phyloP scores from a whole-genome alignment of 192 early-diverging fungal genomes.

The Phycomyces blakesleeanus region DNA sequence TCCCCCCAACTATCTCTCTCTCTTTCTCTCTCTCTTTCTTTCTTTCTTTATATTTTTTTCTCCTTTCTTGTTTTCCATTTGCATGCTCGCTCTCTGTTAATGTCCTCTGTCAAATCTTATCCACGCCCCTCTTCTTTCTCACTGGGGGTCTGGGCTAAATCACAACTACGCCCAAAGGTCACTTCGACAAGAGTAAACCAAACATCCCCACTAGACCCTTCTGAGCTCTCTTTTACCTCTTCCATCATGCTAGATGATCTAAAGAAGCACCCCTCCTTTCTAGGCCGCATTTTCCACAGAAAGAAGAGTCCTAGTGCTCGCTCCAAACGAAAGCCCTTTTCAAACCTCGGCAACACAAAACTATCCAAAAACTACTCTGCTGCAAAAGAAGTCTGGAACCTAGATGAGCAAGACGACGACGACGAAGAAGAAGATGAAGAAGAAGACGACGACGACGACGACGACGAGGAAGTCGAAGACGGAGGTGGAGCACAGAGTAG shows the following conservation, averaged over 20 bases:
- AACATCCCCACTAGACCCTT: background rate
- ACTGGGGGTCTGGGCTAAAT: background rate
- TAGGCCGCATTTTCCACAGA: background rate
- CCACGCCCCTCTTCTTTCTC: background rate
- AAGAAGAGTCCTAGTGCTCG: background rate
- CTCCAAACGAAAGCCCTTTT: background rate
- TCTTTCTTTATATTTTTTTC: background rate
- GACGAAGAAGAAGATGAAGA: too few species aligned
- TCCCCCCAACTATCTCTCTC: too few species aligned
- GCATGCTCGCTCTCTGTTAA: background rate
- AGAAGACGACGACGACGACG: too few species aligned
- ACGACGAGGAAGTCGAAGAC: too few species aligned
- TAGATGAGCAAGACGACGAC: too few species aligned
- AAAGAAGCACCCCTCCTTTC: background rate
- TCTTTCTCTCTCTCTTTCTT: too few species aligned
- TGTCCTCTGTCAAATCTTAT: conserved; percentile 5
- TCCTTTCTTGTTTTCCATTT: background rate
- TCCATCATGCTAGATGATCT: background rate
- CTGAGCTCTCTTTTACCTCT: background rate
- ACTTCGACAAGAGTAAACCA: background rate
- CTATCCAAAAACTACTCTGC: background rate
- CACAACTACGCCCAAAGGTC: background rate
- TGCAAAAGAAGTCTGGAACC: background rate
- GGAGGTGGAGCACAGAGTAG: too few species aligned
- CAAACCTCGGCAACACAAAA: background rate